These are phyloP conservation scores for Hypomontagnella monticulosa DNA, from an alignment of 495 filamentous ascomycete genomes.

Conservation along the genomic window DNA sequence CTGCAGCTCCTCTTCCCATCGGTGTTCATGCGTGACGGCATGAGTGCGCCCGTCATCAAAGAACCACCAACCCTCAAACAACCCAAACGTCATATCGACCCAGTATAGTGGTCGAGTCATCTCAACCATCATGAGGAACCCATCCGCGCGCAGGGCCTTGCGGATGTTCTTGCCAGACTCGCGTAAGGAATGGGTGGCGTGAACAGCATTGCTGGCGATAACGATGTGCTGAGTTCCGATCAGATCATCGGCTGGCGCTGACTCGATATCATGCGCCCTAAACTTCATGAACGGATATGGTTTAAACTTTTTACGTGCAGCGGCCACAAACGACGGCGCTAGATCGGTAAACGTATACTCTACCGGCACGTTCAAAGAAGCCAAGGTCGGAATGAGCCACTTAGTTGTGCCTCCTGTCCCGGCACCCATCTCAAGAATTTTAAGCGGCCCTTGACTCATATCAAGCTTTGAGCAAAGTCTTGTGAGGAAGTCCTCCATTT, in stretches of 20 bases:
- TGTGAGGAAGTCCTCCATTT: slow-evolving; percentile 57
- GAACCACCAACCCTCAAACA: slow-evolving; percentile 66
- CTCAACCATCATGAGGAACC: slow-evolving; percentile 58
- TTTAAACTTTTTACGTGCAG: slow-evolving; percentile 48
- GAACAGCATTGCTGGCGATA: slow-evolving; percentile 59
- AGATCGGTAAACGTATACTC: slow-evolving; percentile 64
- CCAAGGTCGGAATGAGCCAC: slow-evolving; percentile 48
- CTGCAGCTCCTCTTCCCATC: slow-evolving; percentile 55
- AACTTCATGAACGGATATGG: slow-evolving; percentile 51
- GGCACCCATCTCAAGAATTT: slow-evolving; percentile 57
- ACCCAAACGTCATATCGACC: slow-evolving; percentile 61
- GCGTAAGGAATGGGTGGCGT: slow-evolving; percentile 54
- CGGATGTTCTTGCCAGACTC: slow-evolving; percentile 48
- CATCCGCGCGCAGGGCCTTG: slow-evolving; percentile 52
- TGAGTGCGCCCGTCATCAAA: slow-evolving; percentile 59
- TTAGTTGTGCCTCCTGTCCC: slow-evolving; percentile 58
- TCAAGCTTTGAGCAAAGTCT: slow-evolving; percentile 43
- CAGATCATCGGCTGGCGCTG: slow-evolving; percentile 47
- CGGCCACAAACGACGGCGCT: slow-evolving; percentile 51
- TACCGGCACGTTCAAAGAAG: slow-evolving; percentile 49
- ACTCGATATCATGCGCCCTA: slow-evolving; percentile 52
- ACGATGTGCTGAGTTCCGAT: slow-evolving; percentile 51
- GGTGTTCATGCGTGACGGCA: slow-evolving; percentile 49
- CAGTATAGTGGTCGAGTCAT: slow-evolving; percentile 54
- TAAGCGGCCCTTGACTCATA: slow-evolving; percentile 35